phyloP scores from a whole-genome alignment of 2,329 filamentous ascomycete species.

The Xylariaceae sp. region DNA sequence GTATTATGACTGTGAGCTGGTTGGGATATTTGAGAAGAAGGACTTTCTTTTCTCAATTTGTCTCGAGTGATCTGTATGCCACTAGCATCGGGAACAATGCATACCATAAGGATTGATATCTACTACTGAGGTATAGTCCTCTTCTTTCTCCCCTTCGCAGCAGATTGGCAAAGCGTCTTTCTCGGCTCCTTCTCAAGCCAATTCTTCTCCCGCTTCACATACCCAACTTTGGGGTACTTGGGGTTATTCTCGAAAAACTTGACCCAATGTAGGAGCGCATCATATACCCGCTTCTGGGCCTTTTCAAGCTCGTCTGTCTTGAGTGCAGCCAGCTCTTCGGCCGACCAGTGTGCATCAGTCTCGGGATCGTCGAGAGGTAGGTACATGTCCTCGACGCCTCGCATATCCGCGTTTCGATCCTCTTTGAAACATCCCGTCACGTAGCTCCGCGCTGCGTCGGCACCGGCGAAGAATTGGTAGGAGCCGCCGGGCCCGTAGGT shows the following conservation, averaged over 20 bases:
- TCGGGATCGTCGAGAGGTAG: conserved; percentile 61
- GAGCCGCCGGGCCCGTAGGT: conserved; percentile 81
- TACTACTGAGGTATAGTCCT: conserved; percentile 56
- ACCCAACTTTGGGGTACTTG: conserved; percentile 80
- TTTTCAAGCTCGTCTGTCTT: conserved; percentile 62
- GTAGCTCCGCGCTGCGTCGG: conserved; percentile 83
- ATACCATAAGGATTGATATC: conserved; percentile 4
- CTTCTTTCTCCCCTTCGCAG: conserved; percentile 55
- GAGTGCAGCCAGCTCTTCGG: conserved; percentile 50
- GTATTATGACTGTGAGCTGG: no score
- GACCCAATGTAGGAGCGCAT: conserved; percentile 76
- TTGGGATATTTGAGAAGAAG: no score
- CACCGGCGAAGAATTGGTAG: conserved; percentile 84
- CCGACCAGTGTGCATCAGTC: conserved; percentile 58
- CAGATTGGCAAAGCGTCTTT: conserved; percentile 67
- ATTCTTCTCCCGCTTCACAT: conserved; percentile 59
- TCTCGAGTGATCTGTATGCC: no score
- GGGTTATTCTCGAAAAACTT: conserved; percentile 75
- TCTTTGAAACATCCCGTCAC: conserved; percentile 90
- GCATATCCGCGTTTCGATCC: conserved; percentile 79
- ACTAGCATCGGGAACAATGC: no score
- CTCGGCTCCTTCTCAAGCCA: conserved; percentile 62
- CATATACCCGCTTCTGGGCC: conserved; percentile 64
- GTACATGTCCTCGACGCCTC: conserved; percentile 85
- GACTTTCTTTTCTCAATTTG: no score